Evolutionary conservation across 1,139 yeast species (phyloP).

Genomic region (Candida tropicalis): DNA sequence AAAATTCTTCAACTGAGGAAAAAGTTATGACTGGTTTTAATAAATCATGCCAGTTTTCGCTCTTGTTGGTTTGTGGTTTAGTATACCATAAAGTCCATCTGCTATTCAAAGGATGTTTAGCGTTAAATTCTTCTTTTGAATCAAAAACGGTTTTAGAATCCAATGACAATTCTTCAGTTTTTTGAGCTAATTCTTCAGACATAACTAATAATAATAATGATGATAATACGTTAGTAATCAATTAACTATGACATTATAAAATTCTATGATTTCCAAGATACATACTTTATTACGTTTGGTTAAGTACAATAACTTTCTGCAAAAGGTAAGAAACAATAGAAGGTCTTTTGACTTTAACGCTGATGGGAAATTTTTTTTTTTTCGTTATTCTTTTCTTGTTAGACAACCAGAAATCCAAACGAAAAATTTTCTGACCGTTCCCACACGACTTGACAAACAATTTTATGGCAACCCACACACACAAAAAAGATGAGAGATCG

Average conservation of each 20-base stretch:
- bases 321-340: neutral
- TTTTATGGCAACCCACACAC: neutral
- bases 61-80: constrained; percentile 78
- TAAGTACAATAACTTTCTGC: neutral
- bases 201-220: constrained; percentile 21
- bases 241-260: neutral
- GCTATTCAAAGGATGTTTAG: constrained; percentile 88
- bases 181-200: constrained; percentile 57
- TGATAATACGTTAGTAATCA: neutral
- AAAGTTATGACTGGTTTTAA: constrained; percentile 93
- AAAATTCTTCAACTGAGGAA: constrained; percentile 93
- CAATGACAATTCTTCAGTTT: constrained; percentile 56
- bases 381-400: too few species aligned
- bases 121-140: constrained; percentile 69
- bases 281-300: constrained; percentile 1
- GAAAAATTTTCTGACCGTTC: constrained; percentile 1
- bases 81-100: constrained; percentile 99
- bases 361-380: constrained; percentile 6
- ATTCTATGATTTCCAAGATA: neutral
- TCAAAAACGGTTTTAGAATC: constrained; percentile 64
- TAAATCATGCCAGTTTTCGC: constrained; percentile 91
- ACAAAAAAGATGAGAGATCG: neutral
- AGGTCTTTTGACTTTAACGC: constrained; percentile 3
- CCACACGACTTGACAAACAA: constrained; percentile 2
- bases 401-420: neutral